phyloP scores from a whole-genome alignment of 768 basidiomycete species.

The Kwoniella botswanensis region DNA sequence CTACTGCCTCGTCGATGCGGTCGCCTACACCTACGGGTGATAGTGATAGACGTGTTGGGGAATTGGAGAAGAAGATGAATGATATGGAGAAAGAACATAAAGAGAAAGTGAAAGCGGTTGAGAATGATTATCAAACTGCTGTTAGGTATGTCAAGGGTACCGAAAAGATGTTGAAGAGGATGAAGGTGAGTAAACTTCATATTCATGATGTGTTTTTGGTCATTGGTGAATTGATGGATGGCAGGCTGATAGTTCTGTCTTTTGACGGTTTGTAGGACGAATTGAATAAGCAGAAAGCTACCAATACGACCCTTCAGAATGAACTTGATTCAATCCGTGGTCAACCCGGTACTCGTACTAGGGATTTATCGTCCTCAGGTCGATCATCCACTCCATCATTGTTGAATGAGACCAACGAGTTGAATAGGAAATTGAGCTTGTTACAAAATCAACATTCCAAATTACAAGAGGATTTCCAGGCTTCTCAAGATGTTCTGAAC shows the following conservation, averaged over 20 bases:
- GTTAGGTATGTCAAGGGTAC: constrained; percentile 98
- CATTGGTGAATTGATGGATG: too few species aligned
- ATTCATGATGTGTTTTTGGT: too few species aligned
- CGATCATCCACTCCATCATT: constrained; percentile 46
- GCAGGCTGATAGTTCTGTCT: not conserved
- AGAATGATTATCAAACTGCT: constrained; percentile 93
- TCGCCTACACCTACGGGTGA: constrained; percentile 56
- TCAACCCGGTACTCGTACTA: constrained; percentile 62
- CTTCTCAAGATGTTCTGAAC: constrained; percentile 51
- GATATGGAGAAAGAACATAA: constrained; percentile 80
- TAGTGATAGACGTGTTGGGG: constrained; percentile 63
- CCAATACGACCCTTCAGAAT: constrained; percentile 78
- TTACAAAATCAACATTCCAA: constrained; percentile 46
- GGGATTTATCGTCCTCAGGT: constrained; percentile 43
- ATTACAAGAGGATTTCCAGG: constrained; percentile 53
- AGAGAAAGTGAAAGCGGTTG: constrained; percentile 81
- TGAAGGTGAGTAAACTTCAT: constrained; percentile 66
- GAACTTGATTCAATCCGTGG: constrained; percentile 77
- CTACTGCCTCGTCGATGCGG: constrained; percentile 57
- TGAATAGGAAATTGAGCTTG: constrained; percentile 40
- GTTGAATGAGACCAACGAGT: constrained; percentile 25
- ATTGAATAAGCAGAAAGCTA: constrained; percentile 82
- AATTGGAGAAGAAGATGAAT: constrained; percentile 76
- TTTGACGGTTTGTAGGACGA: constrained; percentile 60
- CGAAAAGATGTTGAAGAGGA: constrained; percentile 94